Evolutionary conservation across 305 asterid species (phyloP).

Genomic region (Solanum hybrid): DNA sequence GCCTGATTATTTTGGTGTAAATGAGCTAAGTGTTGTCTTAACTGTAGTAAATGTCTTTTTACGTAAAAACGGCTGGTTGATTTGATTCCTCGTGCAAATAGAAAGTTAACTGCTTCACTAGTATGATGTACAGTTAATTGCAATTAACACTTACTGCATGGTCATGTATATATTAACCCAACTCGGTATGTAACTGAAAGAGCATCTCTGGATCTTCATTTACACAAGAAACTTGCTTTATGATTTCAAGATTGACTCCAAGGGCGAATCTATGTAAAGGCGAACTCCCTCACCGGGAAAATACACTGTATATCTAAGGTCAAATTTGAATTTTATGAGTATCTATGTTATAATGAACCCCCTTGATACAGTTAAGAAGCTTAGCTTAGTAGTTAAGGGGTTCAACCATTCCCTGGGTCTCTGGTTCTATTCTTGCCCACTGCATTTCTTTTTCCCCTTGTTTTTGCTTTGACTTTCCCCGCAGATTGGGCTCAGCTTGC

Average conservation of each 20-base stretch:
- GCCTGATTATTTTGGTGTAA: background rate
- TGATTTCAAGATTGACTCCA: background rate
- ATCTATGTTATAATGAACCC: background rate
- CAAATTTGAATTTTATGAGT: background rate
- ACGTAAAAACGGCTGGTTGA: background rate
- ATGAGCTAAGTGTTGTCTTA: background rate
- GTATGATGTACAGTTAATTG: background rate
- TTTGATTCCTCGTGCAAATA: background rate
- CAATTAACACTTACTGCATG: background rate
- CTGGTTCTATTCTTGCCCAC: background rate
- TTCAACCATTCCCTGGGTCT: background rate
- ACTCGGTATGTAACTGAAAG: background rate
- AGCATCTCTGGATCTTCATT: background rate
- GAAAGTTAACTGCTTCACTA: background rate
- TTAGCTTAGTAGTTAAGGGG: background rate
- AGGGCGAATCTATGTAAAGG: background rate
- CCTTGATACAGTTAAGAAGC: background rate
- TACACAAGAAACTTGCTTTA: background rate
- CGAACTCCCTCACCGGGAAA: background rate
- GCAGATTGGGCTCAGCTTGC: background rate
- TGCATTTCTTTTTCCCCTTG: background rate
- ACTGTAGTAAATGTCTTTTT: background rate
- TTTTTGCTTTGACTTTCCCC: background rate
- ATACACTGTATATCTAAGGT: background rate
- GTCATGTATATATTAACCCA: background rate